phyloP scores from a whole-genome alignment of 2,329 filamentous ascomycete genomes.

The Ophiocordyceps polyrhachis-furcata region DNA sequence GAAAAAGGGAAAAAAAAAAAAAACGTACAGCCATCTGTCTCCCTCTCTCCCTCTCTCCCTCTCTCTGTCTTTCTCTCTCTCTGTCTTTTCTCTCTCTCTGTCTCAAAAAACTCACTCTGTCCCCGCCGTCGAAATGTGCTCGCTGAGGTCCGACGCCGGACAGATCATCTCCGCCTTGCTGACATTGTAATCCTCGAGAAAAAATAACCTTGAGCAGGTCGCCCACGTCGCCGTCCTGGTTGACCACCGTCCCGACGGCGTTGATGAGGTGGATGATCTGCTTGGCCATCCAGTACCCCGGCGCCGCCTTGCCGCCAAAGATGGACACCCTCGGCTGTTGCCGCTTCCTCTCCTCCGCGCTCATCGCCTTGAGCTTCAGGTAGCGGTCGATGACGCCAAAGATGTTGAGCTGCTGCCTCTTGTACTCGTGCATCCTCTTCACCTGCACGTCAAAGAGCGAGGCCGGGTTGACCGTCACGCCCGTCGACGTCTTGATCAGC shows the following conservation, averaged over 20 bases:
- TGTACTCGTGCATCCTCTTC: conserved; percentile 98
- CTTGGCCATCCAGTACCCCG: conserved; percentile 99
- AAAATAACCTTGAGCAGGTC: conserved; percentile 95
- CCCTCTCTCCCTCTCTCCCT: background rate
- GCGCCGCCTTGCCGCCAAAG: conserved; percentile 93
- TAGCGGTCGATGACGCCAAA: conserved; percentile 96
- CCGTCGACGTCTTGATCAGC: conserved; percentile 69
- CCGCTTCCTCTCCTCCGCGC: conserved; percentile 69
- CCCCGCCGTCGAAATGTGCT: conserved; percentile 95
- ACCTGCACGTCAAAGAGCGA: conserved; percentile 94
- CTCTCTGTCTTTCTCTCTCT: too few species aligned
- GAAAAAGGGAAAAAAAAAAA: too few species aligned
- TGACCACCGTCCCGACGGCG: conserved; percentile 74
- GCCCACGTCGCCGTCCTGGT: conserved; percentile 80
- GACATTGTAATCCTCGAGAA: conserved; percentile 95
- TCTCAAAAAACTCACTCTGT: conserved; percentile 66
- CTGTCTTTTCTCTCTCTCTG: too few species aligned
- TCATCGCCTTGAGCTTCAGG: conserved; percentile 71
- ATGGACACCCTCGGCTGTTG: conserved; percentile 77
- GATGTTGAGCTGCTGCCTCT: conserved; percentile 97
- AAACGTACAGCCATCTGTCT: too few species aligned
- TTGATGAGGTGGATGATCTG: conserved; percentile 96
- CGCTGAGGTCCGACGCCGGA: conserved; percentile 87
- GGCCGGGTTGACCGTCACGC: conserved; percentile 67
- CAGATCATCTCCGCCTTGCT: conserved; percentile 97